Base-by-base conservation (phyloP, 2,329 filamentous ascomycete species). In the Alternaria alternata region DNA sequence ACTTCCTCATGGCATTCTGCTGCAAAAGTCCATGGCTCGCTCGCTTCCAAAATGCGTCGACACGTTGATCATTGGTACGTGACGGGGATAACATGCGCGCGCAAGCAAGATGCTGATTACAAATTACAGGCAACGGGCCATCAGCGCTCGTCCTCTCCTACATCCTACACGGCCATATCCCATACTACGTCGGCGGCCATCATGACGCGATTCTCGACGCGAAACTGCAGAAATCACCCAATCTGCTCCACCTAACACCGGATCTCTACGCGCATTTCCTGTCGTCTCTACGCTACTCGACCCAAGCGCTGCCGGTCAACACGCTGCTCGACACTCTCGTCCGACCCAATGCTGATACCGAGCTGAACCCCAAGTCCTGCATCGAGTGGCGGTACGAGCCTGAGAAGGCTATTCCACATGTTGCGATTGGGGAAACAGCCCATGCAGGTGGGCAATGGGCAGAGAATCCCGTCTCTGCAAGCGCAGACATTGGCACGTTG, bases 121-220 rank as follows among this genome's bases (percentile, higher is more conserved):
- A 69, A 52, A 60, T 59, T 9, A 24, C 64, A 88, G 87, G 87
- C 70, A 88, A 87, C 72, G 87, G 87, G 57, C 87, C 87, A 46
- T 86, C 87, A 51, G 85, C 87, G 52, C 81, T 89, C 76, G 85
- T 88, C 66, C 80, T 89, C 36, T 88, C 86, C 46, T 89, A 86
- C 73, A 87, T 88, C 43, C 82, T 89, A 28, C 86, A 89, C 74
- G 87, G 87, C 38, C 81, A 88, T 68, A 79, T 87, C 54, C 87
- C 87, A 5, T 83, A 82, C 69, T 89, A 89, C 67, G 76, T 81
- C 38, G 76, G 81, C 54, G 82, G 82, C 36, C 87, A 89, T 75
- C 85, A 86, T 36, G 87, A 89, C 73, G 75, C 80, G 30, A 77
- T 88, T 20, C 80, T 88, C 7, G 82, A 88, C 70, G 74, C 80